Evolutionary conservation across 2,329 filamentous ascomycete genomes (phyloP).

Genomic region (Sclerotinia trifoliorum): DNA sequence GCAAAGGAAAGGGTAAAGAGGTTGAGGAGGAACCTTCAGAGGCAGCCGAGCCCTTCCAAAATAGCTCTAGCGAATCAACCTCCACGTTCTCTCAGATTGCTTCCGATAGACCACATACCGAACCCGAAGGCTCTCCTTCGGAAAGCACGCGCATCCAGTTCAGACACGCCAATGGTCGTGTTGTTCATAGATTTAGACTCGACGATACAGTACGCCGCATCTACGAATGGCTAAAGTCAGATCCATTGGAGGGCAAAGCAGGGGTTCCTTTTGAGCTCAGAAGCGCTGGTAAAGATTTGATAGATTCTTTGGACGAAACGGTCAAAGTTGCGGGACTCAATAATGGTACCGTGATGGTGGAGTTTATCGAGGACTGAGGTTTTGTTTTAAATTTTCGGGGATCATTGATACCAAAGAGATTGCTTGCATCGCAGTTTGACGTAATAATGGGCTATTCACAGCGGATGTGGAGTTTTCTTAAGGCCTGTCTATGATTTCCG

Average conservation of each 20-base stretch:
- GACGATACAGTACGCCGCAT: conserved; percentile 76
- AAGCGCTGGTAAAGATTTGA: conserved; percentile 81
- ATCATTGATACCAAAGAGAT: conserved; percentile 15
- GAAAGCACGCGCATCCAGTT: conserved; percentile 87
- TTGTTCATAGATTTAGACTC: conserved; percentile 81
- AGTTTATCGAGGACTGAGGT: conserved; percentile 62
- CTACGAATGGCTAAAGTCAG: conserved; percentile 95
- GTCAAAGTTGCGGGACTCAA: conserved; percentile 83
- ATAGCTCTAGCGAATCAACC: conserved; percentile 35
- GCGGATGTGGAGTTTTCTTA: background rate
- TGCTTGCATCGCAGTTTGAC: conserved; percentile 3
- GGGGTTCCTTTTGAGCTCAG: conserved; percentile 84
- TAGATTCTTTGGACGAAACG: conserved; percentile 69
- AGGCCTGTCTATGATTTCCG: background rate
- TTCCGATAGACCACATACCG: conserved; percentile 68
- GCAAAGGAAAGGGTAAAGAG: conserved; percentile 55
- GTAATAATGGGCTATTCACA: conserved; percentile 13
- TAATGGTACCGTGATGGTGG: conserved; percentile 93
- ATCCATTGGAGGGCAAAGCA: conserved; percentile 75
- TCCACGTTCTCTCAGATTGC: conserved; percentile 69
- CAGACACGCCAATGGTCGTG: conserved; percentile 75
- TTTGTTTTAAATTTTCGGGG: background rate
- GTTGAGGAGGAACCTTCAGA: conserved; percentile 39
- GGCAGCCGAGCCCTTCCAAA: conserved; percentile 39
- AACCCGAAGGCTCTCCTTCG: conserved; percentile 67